Evolutionary conservation across 345 rosid genomes (phyloP).

Genomic region (Streptanthus diversifolius): DNA sequence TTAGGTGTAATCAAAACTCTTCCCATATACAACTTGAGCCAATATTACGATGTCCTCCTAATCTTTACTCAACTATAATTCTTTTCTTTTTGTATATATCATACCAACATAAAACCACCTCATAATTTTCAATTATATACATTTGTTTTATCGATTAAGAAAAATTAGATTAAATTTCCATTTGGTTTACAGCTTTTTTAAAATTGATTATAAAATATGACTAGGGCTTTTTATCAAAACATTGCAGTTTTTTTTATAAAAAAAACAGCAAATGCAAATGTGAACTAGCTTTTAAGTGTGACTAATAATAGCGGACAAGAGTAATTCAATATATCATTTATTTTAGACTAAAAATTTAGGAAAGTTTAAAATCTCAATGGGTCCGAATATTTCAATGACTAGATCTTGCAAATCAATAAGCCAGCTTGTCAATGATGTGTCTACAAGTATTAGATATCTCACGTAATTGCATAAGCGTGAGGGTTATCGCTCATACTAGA

Average conservation of each 20-base stretch:
- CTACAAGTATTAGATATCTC: neutral
- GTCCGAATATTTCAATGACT: neutral
- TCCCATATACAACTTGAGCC: constrained; percentile 6
- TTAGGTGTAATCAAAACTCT: constrained; percentile 19
- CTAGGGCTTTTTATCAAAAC: too few species aligned
- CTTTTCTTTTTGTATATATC: too few species aligned
- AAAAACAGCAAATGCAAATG: neutral
- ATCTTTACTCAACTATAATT: neutral
- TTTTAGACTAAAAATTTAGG: neutral
- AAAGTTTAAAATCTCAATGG: neutral
- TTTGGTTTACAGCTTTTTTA: neutral
- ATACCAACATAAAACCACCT: neutral
- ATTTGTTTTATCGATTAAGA: neutral
- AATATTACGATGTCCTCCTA: neutral
- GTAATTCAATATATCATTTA: neutral
- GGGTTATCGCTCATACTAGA: neutral
- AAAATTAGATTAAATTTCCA: neutral
- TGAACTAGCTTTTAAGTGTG: neutral
- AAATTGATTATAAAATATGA: too few species aligned
- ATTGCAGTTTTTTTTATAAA: too few species aligned
- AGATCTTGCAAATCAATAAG: neutral
- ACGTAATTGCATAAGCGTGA: neutral
- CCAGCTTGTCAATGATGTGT: neutral
- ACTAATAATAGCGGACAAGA: neutral
- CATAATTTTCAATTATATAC: neutral